Percentiles rank a stretch among this genome's conserved stretches.
These are phyloP conservation scores for Candida fluviatilis DNA, from an alignment of 805 yeast genomes.

Conservation along the genomic window DNA sequence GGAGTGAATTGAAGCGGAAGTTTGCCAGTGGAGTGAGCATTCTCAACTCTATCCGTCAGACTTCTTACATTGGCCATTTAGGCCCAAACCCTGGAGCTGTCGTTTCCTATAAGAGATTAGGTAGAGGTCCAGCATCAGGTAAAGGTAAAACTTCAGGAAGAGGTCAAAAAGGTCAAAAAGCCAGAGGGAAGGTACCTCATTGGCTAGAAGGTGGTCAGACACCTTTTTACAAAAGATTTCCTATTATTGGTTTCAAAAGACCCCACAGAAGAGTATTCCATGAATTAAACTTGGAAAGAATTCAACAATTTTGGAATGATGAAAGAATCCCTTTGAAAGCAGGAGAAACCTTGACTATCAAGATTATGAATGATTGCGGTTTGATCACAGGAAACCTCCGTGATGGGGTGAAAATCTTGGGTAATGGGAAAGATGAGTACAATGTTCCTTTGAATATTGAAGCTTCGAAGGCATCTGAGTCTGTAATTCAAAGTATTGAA, in stretches of 20 bases:
- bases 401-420: slow-evolving; percentile 81
- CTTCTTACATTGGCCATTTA: slow-evolving; percentile 50
- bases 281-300: slow-evolving; percentile 62
- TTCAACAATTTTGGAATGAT: slow-evolving; percentile 65
- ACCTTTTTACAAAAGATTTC: slow-evolving; percentile 77
- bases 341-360: slow-evolving; percentile 69
- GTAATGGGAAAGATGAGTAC: slow-evolving; percentile 50
- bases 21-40: slow-evolving; percentile 2
- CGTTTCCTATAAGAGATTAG: slow-evolving; percentile 64
- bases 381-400: slow-evolving; percentile 64
- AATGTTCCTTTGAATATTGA: slow-evolving; percentile 68
- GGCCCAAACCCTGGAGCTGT: slow-evolving; percentile 62
- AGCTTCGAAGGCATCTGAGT: slow-evolving; percentile 73
- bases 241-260: slow-evolving; percentile 83
- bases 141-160: slow-evolving; percentile 94
- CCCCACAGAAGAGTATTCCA: slow-evolving; percentile 49
- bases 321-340: slow-evolving; percentile 58
- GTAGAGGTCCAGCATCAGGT: slow-evolving; percentile 94
- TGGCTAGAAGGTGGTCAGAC: slow-evolving; percentile 99
- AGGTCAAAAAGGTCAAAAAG: slow-evolving; percentile 98
- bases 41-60: slow-evolving; percentile 21
- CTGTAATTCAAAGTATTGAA: slow-evolving; percentile 74
- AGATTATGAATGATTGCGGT: slow-evolving; percentile 71
- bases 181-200: slow-evolving; percentile 82
- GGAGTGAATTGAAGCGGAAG: slow-evolving; percentile 5